A percentile compares a stretch with the other conserved stretches of the same genome.
These are phyloP conservation scores for Botryotinia calthae DNA, from an alignment of 2,329 filamentous ascomycete genomes.

Conservation along the genomic window DNA sequence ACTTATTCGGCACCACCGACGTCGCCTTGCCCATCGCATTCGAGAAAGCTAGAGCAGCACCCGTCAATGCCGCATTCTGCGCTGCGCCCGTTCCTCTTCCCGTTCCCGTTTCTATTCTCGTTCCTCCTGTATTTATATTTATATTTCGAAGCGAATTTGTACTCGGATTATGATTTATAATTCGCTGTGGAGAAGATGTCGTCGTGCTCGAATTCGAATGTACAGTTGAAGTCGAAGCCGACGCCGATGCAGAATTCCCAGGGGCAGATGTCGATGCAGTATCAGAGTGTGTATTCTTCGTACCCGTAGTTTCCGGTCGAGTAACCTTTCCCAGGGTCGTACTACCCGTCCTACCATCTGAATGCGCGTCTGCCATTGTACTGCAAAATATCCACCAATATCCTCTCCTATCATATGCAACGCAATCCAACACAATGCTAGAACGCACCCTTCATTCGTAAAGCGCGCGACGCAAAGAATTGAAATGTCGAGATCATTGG, in stretches of 20 bases:
- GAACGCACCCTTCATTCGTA: background rate
- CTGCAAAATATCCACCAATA: background rate
- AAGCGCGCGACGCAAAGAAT: background rate
- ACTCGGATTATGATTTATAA: background rate
- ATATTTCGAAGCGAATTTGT: constrained; percentile 1
- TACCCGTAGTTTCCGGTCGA: background rate
- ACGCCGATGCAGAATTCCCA: background rate
- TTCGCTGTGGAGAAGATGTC: background rate
- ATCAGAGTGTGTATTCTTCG: background rate
- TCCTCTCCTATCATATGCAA: background rate
- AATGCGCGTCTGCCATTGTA: background rate
- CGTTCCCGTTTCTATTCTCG: background rate
- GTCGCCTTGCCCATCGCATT: background rate
- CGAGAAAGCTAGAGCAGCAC: constrained; percentile 12
- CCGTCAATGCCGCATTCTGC: constrained; percentile 13
- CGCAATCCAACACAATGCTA: background rate
- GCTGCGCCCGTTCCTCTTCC: background rate
- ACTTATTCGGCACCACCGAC: constrained; percentile 1
- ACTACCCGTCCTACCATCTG: background rate
- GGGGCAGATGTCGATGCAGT: background rate
- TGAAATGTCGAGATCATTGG: background rate
- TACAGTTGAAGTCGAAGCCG: background rate
- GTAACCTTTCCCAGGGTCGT: background rate
- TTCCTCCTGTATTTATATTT: constrained; percentile 1
- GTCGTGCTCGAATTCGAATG: background rate